Conservation (phyloP, 2,329 filamentous ascomycete genomes). For the Ampelomyces quisqualis region DNA sequence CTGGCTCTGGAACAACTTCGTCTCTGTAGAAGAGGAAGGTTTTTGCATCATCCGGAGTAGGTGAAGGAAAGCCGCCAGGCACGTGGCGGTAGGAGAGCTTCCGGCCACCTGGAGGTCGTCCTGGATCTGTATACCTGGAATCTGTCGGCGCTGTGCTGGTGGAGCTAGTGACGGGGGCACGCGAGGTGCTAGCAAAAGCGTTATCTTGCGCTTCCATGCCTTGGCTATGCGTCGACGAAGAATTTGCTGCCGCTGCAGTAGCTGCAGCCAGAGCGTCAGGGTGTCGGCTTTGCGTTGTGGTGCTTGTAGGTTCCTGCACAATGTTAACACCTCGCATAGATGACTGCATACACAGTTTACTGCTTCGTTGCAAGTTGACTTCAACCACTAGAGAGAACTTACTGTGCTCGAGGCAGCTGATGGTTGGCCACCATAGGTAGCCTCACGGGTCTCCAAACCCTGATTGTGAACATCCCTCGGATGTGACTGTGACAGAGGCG, state of each 20-base stretch:
- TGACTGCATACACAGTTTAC: too few relatives aligned
- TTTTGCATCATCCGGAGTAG: slow-evolving; percentile 33
- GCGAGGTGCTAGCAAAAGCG: slow-evolving; percentile 12
- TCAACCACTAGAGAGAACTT: too few relatives aligned
- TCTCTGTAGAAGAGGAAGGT: slow-evolving; percentile 22
- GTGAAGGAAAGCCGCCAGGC: slow-evolving; percentile 37
- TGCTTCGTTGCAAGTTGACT: too few relatives aligned
- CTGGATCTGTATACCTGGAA: slow-evolving; percentile 1
- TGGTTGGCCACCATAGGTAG: too few relatives aligned
- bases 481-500: slow-evolving; percentile 8
- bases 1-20: slow-evolving; percentile 11
- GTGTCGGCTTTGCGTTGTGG: slow-evolving; percentile 15
- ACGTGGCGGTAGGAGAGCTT: slow-evolving; percentile 42
- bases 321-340: too few relatives aligned
- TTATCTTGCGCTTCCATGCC: slow-evolving; percentile 21
- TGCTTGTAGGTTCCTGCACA: slow-evolving; percentile 1
- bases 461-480: slow-evolving; percentile 5
- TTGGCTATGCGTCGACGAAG: slow-evolving; percentile 5
- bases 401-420: slow-evolving; percentile 1
- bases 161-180: background rate
- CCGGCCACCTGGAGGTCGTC: slow-evolving; percentile 22
- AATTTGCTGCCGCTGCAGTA: slow-evolving; percentile 12
- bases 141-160: slow-evolving; percentile 1
- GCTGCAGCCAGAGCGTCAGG: slow-evolving; percentile 21
- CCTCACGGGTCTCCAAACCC: slow-evolving; percentile 3